These are phyloP conservation scores for Pythium insidiosum DNA, from an alignment of 352 stramenopile species.

Conservation along the genomic window DNA sequence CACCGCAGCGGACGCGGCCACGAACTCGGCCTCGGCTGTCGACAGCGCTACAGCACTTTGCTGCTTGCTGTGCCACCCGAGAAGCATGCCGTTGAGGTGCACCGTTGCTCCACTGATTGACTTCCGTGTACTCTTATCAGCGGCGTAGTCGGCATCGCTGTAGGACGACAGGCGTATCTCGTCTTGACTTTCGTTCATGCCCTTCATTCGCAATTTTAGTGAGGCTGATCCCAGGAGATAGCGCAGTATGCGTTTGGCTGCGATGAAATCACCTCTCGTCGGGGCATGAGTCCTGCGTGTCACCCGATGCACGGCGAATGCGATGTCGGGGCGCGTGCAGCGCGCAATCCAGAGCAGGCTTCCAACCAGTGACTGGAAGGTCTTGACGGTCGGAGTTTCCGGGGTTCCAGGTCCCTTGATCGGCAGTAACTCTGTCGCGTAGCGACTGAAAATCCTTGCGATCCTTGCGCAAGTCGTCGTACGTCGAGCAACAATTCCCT, in stretches of 20 bases:
- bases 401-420: not conserved
- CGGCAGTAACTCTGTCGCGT: constrained; percentile 8
- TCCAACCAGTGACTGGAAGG: constrained; percentile 25
- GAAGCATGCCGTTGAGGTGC: not conserved
- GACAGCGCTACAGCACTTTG: not conserved
- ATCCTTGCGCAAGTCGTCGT: no score
- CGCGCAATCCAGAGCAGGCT: constrained; percentile 5
- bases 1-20: not conserved
- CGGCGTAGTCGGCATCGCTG: not conserved
- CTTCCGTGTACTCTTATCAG: not conserved
- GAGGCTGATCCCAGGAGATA: not conserved
- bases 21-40: not conserved
- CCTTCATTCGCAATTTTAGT: no score
- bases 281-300: not conserved
- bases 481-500: no score
- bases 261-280: not conserved
- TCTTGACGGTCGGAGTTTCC: constrained; percentile 8
- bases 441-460: no score
- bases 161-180: no score
- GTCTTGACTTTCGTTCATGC: no score
- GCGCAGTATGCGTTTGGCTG: not conserved
- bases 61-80: constrained; percentile 1
- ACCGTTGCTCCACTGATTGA: not conserved
- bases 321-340: constrained; percentile 1
- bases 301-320: not conserved